Base-by-base conservation (phyloP, 2,329 filamentous ascomycete genomes). In the Dactylellina haptotyla region DNA sequence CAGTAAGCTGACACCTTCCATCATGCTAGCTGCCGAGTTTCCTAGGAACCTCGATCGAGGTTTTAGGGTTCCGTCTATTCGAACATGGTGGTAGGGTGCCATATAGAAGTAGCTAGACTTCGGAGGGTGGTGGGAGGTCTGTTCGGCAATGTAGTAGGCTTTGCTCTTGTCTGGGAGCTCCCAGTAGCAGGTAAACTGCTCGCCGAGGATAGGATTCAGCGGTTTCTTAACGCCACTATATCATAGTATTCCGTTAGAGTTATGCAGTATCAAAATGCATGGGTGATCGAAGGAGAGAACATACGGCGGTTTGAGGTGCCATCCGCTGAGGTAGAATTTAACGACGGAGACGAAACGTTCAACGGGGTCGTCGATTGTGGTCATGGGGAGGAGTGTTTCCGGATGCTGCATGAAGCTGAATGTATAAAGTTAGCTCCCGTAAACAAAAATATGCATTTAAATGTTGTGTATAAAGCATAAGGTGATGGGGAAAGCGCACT, bases 71-170 rank as follows among this genome's bases (percentile, higher is more conserved):
- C 95, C 95, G 79, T 99, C 95, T 78, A 99, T 96, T 65, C 95
- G 88, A 77, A 99, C 96, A 79, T 96, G 84, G 79, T 98, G 92
- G 62, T 96, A 89, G 1, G 95, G 95, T 0, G 92, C 93, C 89
- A 97, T 93, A 83, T 97, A 99, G 81, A 99, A 99, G 84, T 99
- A 99, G 82, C 93, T 97, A 50, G 94, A 98, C 83, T 99, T 99
- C 26, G 95, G 95, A 30, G 95, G 95, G 80, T 99, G 95, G 81
- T 99, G 95, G 26, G 93, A 98, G 0, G 95, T 99, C 82, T 99
- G 95, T 82, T 99, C 95, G 51, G 94, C 89, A 77, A 99, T 92
- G 83, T 99, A 99, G 83, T 97, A 99, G 75, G 91, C 94, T 77
- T 87, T 88, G 30, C 92, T 96, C 16, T 89, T 85, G 81, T 96